A percentile compares a stretch with the other conserved stretches of the same genome.
Conservation (phyloP, 148 eudicot species). For the Vaccinium myrtillus region DNA sequence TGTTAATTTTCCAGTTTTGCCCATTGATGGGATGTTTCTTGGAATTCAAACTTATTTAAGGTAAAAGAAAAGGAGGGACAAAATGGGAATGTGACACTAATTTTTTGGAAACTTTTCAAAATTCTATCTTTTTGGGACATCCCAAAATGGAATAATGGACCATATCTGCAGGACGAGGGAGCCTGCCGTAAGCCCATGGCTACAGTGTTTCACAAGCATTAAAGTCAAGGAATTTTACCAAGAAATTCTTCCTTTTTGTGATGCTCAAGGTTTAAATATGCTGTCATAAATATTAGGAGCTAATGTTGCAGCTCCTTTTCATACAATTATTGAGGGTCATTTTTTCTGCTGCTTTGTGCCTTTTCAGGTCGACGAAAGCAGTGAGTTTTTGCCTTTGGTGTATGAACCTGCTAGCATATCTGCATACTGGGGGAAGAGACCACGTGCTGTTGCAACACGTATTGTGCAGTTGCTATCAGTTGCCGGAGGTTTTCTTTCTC, state of each 20-base stretch:
- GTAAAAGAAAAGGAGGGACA: too few relatives aligned
- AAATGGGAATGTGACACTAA: too few relatives aligned
- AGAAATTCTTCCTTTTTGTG: not conserved
- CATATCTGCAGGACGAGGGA: too few relatives aligned
- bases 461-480: conserved; percentile 80
- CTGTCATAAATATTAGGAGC: not conserved
- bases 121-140: too few relatives aligned
- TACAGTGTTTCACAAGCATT: not conserved
- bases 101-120: too few relatives aligned
- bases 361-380: conserved; percentile 80
- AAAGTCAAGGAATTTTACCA: not conserved
- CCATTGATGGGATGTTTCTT: too few relatives aligned
- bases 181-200: not conserved
- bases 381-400: conserved; percentile 86
- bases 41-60: too few relatives aligned
- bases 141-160: too few relatives aligned
- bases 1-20: too few relatives aligned
- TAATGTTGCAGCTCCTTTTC: not conserved
- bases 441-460: conserved; percentile 91
- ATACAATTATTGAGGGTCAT: not conserved
- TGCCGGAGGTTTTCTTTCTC: conserved; percentile 97
- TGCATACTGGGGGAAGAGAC: conserved; percentile 96
- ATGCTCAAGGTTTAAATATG: not conserved
- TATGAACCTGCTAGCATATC: conserved; percentile 85
- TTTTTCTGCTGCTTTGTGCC: conserved; percentile 20